phyloP scores from a whole-genome alignment of 1,284 basidiomycete genomes.

The Puccinia brachypodii region DNA sequence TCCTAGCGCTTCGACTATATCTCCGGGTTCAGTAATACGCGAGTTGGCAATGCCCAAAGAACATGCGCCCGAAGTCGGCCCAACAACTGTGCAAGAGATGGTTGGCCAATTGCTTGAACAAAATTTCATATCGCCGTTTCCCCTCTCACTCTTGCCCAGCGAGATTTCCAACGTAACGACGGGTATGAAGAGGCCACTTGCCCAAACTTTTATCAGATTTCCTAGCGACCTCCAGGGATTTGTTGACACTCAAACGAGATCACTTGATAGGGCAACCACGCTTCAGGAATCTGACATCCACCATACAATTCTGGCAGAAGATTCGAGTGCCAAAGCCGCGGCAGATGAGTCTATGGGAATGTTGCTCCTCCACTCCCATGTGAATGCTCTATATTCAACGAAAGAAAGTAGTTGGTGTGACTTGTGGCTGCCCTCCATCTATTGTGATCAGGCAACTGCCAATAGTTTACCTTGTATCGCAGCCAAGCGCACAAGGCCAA shows the following conservation, averaged over 20 bases:
- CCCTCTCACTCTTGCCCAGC: conserved; percentile 28
- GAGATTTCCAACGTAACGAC: conserved; percentile 10
- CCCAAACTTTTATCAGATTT: not conserved
- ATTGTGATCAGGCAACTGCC: not conserved
- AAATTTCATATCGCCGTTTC: conserved; percentile 22
- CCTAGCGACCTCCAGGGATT: conserved; percentile 6
- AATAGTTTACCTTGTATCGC: not conserved
- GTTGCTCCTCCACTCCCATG: conserved; percentile 7
- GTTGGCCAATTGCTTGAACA: conserved; percentile 9
- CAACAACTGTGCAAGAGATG: conserved; percentile 18
- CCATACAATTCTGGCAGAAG: not conserved
- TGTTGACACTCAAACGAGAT: conserved; percentile 11
- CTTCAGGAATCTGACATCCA: not conserved
- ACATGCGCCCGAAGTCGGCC: not conserved
- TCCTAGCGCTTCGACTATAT: not conserved
- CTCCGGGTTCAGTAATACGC: not conserved
- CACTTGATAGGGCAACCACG: not conserved
- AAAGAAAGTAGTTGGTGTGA: conserved; percentile 20
- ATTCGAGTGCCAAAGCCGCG: not conserved
- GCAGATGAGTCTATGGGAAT: conserved; percentile 1
- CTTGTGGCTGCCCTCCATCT: conserved; percentile 24
- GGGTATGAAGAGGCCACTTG: not conserved
- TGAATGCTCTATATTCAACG: conserved; percentile 7
- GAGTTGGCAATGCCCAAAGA: not conserved
- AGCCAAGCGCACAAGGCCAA: not conserved